Percentiles rank a stretch among this genome's conserved stretches.
phyloP scores from a whole-genome alignment of 1,139 yeast genomes.

The Suhomyces coccinellae region DNA sequence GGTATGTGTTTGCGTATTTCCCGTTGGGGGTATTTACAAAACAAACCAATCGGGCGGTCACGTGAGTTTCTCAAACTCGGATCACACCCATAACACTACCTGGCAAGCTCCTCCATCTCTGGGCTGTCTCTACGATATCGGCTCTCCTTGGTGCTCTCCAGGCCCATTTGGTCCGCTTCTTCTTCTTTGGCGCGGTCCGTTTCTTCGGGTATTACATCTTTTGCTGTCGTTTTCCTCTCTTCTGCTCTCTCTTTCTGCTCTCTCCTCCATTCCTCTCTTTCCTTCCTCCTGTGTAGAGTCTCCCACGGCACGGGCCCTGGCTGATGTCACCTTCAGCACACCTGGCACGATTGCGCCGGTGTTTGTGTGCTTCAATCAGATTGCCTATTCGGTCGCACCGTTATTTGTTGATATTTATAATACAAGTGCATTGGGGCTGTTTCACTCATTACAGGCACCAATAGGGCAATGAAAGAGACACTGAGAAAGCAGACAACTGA shows the following conservation, averaged over 20 bases:
- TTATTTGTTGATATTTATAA: slow-evolving; percentile 8
- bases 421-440: background rate
- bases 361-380: slow-evolving; percentile 5
- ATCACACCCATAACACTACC: no score
- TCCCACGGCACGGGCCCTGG: background rate
- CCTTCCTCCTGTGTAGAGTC: background rate
- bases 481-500: no score
- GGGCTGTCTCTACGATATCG: no score
- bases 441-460: background rate
- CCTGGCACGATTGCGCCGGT: slow-evolving; percentile 1
- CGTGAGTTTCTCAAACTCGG: slow-evolving; percentile 9
- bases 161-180: no score
- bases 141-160: no score
- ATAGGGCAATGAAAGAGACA: background rate
- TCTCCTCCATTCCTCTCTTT: no score
- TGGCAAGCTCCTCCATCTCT: no score
- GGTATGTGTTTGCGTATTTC: slow-evolving; percentile 17
- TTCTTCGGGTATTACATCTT: no score
- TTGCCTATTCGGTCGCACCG: slow-evolving; percentile 7
- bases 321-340: background rate
- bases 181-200: no score
- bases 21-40: slow-evolving; percentile 17
- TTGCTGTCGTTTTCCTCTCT: no score
- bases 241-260: no score
- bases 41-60: slow-evolving; percentile 13